Percentiles rank a stretch among this genome's conserved stretches.
These are phyloP conservation scores for Allantophomopsis cytisporea DNA, from an alignment of 2,329 filamentous ascomycete genomes.

Conservation along the genomic window DNA sequence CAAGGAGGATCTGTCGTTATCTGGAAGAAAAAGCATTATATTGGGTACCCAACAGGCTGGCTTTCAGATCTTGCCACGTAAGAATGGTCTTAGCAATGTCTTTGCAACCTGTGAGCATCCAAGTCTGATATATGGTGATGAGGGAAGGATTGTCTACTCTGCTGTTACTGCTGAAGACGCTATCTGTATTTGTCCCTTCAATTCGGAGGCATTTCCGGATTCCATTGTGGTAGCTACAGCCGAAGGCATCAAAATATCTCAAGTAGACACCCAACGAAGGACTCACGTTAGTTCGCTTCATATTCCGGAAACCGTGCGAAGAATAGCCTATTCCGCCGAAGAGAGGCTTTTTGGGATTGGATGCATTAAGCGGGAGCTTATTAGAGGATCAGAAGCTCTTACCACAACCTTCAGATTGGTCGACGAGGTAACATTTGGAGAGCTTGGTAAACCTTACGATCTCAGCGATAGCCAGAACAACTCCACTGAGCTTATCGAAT, in stretches of 20 bases:
- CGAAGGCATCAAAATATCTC: constrained; percentile 62
- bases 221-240: constrained; percentile 73
- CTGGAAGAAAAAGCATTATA: constrained; percentile 65
- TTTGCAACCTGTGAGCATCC: constrained; percentile 93
- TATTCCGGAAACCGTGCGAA: constrained; percentile 70
- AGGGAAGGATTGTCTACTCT: constrained; percentile 82
- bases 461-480: constrained; percentile 35
- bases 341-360: constrained; percentile 79
- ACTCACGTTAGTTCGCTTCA: constrained; percentile 77
- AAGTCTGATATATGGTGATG: constrained; percentile 80
- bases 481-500: constrained; percentile 64
- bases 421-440: constrained; percentile 78
- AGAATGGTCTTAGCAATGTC: constrained; percentile 58
- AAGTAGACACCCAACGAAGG: constrained; percentile 71
- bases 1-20: constrained; percentile 43
- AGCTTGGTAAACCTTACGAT: constrained; percentile 54
- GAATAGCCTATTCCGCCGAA: constrained; percentile 71
- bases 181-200: constrained; percentile 68
- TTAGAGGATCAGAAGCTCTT: constrained; percentile 59
- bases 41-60: constrained; percentile 76
- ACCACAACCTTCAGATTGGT: constrained; percentile 76
- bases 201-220: constrained; percentile 66
- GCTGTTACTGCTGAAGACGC: constrained; percentile 85
- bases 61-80: constrained; percentile 64
- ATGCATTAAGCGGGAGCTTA: constrained; percentile 64